A percentile compares a stretch with the other conserved stretches of the same genome.
Conservation (phyloP, 805 yeast species). For the Kluyveromyces lactis region DNA sequence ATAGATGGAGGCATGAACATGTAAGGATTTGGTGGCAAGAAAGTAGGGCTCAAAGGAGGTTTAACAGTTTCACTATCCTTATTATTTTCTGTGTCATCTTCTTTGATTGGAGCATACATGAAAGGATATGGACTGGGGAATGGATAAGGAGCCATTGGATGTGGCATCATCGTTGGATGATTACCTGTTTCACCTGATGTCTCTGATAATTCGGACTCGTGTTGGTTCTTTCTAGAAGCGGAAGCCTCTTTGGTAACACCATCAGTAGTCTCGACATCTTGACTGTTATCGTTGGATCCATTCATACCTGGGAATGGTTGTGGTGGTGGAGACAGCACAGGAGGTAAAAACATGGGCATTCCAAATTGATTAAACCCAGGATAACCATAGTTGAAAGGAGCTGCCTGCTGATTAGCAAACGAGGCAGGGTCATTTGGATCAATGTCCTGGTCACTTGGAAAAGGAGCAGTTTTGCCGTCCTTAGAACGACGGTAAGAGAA, state of each 20-base stretch:
- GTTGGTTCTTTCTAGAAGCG: not conserved
- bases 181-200: not conserved
- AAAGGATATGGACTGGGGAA: constrained; percentile 6
- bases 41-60: not conserved
- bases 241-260: not conserved
- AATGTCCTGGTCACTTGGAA: not conserved
- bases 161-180: constrained; percentile 3
- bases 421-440: not conserved
- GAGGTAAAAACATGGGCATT: constrained; percentile 2
- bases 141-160: constrained; percentile 5
- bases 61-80: not conserved
- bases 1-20: constrained; percentile 8
- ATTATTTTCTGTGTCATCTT: not conserved
- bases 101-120: constrained; percentile 2
- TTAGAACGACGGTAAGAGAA: no score
- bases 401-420: not conserved
- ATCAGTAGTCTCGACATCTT: not conserved
- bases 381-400: constrained; percentile 3
- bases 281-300: not conserved
- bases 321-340: constrained; percentile 1
- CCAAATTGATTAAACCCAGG: constrained; percentile 2
- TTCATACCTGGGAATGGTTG: not conserved
- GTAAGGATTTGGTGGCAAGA: constrained; percentile 6
- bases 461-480: constrained; percentile 1
- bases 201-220: not conserved